phyloP scores from a whole-genome alignment of 1,284 basidiomycete species.

The Caloboletus firmus region DNA sequence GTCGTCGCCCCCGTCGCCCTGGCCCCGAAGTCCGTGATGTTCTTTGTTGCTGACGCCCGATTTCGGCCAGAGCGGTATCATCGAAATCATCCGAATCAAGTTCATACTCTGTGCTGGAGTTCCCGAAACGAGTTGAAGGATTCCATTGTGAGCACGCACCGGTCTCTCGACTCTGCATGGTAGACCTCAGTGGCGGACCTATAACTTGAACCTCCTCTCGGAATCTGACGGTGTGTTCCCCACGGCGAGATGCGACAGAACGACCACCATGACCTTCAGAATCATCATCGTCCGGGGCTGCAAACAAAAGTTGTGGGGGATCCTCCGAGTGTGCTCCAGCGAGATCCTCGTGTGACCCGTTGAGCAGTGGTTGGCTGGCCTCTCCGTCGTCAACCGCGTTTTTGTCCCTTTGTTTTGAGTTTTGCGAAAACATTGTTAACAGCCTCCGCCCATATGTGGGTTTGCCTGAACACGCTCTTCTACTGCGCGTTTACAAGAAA shows the following conservation, averaged over 20 bases:
- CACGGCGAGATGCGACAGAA: slow-evolving; percentile 19
- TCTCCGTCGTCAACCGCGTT: slow-evolving; percentile 40
- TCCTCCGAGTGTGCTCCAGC: slow-evolving; percentile 27
- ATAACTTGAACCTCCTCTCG: slow-evolving; percentile 67
- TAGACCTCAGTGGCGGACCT: slow-evolving; percentile 66
- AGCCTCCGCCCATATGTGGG: slow-evolving; percentile 19
- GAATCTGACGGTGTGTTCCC: slow-evolving; percentile 52
- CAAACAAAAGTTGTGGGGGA: slow-evolving; percentile 43
- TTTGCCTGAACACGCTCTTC: slow-evolving; percentile 1
- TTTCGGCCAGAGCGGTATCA: slow-evolving; percentile 47
- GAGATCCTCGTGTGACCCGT: slow-evolving; percentile 41
- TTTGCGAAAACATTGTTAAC: slow-evolving; percentile 42
- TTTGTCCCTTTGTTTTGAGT: slow-evolving; percentile 33
- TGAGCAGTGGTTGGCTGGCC: slow-evolving; percentile 55
- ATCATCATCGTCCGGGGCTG: slow-evolving; percentile 47
- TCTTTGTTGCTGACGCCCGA: slow-evolving; percentile 36
- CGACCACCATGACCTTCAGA: slow-evolving; percentile 35
- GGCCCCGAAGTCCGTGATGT: slow-evolving; percentile 35
- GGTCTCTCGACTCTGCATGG: slow-evolving; percentile 69
- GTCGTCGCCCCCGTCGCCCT: slow-evolving; percentile 45
- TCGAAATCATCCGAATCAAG: slow-evolving; percentile 76
- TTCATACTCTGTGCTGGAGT: slow-evolving; percentile 59
- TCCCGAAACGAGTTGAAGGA: slow-evolving; percentile 11
- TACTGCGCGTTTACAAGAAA: neutral
- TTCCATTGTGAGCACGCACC: slow-evolving; percentile 50